Conservation (phyloP, 495 filamentous ascomycete genomes). For the Rusavskia elegans region DNA sequence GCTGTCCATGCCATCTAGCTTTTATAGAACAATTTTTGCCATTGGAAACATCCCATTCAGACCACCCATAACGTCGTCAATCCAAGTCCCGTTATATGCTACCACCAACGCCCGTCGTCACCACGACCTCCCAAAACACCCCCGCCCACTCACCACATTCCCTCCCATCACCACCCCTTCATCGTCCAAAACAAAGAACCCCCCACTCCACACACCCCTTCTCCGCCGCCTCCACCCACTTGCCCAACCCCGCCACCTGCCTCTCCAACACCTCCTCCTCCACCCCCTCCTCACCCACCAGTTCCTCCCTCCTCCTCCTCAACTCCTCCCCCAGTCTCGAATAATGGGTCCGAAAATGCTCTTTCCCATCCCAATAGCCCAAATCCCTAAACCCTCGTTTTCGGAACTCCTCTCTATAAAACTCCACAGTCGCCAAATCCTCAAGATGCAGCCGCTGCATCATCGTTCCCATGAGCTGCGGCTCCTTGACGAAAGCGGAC, state of each 20-base stretch:
- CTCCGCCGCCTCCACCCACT: conserved; percentile 4
- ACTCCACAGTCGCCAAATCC: conserved; percentile 1
- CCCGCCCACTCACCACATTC: too few relatives aligned
- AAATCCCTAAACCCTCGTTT: conserved; percentile 1
- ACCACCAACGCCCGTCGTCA: too few relatives aligned
- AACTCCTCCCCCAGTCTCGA: conserved; percentile 4
- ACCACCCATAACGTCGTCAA: background rate
- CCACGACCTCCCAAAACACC: too few relatives aligned
- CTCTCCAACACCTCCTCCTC: background rate
- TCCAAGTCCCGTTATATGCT: background rate
- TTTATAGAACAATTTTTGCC: too few relatives aligned
- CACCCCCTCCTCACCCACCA: background rate
- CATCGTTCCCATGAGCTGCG: background rate
- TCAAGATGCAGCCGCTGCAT: conserved; percentile 2
- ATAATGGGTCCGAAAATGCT: conserved; percentile 9
- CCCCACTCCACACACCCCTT: conserved; percentile 6
- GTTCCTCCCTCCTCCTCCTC: background rate
- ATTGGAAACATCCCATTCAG: background rate
- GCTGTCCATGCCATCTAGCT: too few relatives aligned
- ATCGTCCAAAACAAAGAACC: background rate
- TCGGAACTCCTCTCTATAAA: conserved; percentile 3
- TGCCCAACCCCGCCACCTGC: background rate
- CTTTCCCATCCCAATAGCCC: conserved; percentile 4
- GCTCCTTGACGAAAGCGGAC: background rate
- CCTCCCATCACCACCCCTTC: background rate